These are phyloP conservation scores for Phalaenopsis equestris DNA, from an alignment of 106 monocot genomes.

Conservation along the genomic window DNA sequence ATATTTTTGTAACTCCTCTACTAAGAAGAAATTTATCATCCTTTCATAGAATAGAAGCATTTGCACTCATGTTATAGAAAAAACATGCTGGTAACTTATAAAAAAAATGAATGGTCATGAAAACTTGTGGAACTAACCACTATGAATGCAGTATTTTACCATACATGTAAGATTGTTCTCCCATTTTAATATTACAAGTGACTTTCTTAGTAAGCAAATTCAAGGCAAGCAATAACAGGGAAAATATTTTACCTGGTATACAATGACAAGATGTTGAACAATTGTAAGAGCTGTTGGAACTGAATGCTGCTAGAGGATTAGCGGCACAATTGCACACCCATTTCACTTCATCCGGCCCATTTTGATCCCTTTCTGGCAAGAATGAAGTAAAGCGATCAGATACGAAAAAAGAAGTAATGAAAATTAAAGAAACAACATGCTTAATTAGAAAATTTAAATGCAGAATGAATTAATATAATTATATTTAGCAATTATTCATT, in stretches of 20 bases:
- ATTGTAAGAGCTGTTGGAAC: not conserved
- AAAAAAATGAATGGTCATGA: not conserved
- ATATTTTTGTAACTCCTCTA: not conserved
- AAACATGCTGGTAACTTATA: no score
- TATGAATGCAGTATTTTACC: not conserved
- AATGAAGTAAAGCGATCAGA: not conserved
- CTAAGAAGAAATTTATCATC: not conserved
- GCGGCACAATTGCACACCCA: conserved; percentile 8
- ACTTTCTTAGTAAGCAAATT: not conserved
- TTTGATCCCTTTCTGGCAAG: not conserved
- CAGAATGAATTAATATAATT: no score
- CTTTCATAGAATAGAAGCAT: no score
- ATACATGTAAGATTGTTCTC: not conserved
- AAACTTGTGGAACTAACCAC: not conserved
- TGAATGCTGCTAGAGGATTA: not conserved
- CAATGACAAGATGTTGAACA: conserved; percentile 12
- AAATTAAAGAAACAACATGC: not conserved
- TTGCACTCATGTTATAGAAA: no score
- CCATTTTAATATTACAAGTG: not conserved
- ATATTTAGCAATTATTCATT: not conserved
- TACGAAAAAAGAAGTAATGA: not conserved
- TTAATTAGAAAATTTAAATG: no score
- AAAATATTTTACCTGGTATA: not conserved
- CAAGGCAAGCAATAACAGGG: not conserved
- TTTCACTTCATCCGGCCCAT: not conserved